These are phyloP conservation scores for Lathyrus aphaca DNA, from an alignment of 306 rosid species.

Conservation along the genomic window DNA sequence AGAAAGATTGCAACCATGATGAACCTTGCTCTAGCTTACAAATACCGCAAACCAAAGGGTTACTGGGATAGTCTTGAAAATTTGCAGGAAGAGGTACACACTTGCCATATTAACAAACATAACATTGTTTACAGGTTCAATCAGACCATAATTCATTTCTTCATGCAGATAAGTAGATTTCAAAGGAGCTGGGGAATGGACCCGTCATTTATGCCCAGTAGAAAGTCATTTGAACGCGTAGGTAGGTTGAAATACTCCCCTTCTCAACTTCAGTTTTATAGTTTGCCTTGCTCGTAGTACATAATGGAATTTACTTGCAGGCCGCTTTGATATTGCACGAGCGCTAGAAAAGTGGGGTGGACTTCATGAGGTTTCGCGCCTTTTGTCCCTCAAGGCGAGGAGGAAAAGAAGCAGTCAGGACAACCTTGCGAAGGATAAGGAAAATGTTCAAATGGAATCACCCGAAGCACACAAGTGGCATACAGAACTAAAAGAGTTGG, in stretches of 20 bases:
- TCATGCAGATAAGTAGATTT: constrained; percentile 71
- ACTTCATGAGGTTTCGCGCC: constrained; percentile 86
- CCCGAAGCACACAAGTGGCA: constrained; percentile 73
- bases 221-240: constrained; percentile 95
- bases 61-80: constrained; percentile 85
- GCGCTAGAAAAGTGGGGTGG: constrained; percentile 98
- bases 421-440: constrained; percentile 53
- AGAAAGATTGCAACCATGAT: constrained; percentile 75
- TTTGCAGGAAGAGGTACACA: constrained; percentile 66
- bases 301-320: constrained; percentile 46
- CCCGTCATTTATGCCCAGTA: constrained; percentile 84
- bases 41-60: constrained; percentile 89
- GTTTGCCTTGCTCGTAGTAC: constrained; percentile 1
- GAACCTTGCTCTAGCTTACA: constrained; percentile 88
- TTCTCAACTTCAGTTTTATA: constrained; percentile 10
- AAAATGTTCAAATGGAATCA: constrained; percentile 44
- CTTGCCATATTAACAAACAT: constrained; percentile 18
- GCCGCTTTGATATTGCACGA: constrained; percentile 87
- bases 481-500: constrained; percentile 65
- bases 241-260: constrained; percentile 48
- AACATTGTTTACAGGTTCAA: background rate
- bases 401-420: constrained; percentile 67
- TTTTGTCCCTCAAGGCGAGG: constrained; percentile 75
- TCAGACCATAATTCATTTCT: constrained; percentile 24
- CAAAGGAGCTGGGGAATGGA: constrained; percentile 98